Conservation (phyloP, 2,329 filamentous ascomycete genomes). For the Pseudocercospora eumusae region DNA sequence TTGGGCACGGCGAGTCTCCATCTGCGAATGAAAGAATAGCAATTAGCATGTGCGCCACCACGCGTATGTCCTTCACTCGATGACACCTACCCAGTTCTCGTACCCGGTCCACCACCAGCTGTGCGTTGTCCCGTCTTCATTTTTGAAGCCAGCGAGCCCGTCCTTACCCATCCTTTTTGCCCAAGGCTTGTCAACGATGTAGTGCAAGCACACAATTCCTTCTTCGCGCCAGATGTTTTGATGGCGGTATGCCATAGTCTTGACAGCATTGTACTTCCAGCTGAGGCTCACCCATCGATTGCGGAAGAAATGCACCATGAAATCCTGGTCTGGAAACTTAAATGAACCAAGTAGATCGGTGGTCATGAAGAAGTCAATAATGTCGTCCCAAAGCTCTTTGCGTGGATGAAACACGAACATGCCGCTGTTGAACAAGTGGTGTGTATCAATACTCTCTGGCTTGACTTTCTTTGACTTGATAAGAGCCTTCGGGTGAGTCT, state of each 20-base stretch:
- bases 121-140: conserved; percentile 54
- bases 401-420: conserved; percentile 55
- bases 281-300: conserved; percentile 47
- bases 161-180: conserved; percentile 44
- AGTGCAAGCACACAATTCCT: conserved; percentile 52
- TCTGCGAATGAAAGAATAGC: background rate
- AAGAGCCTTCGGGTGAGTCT: conserved; percentile 41
- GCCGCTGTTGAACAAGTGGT: conserved; percentile 53
- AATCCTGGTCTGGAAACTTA: conserved; percentile 57
- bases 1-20: conserved; percentile 8
- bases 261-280: conserved; percentile 56
- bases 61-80: background rate
- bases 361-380: conserved; percentile 46
- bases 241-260: conserved; percentile 57
- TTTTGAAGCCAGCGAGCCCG: conserved; percentile 50
- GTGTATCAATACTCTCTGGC: conserved; percentile 28
- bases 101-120: conserved; percentile 55
- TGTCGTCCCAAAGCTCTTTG: conserved; percentile 42
- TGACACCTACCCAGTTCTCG: conserved; percentile 41
- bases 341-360: conserved; percentile 46
- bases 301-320: conserved; percentile 51
- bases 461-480: conserved; percentile 39
- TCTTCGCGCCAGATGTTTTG: conserved; percentile 51
- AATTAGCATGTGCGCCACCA: background rate
- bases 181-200: conserved; percentile 59